phyloP scores from a whole-genome alignment of 2,329 filamentous ascomycete genomes.

The Knoxdaviesia capensis region DNA sequence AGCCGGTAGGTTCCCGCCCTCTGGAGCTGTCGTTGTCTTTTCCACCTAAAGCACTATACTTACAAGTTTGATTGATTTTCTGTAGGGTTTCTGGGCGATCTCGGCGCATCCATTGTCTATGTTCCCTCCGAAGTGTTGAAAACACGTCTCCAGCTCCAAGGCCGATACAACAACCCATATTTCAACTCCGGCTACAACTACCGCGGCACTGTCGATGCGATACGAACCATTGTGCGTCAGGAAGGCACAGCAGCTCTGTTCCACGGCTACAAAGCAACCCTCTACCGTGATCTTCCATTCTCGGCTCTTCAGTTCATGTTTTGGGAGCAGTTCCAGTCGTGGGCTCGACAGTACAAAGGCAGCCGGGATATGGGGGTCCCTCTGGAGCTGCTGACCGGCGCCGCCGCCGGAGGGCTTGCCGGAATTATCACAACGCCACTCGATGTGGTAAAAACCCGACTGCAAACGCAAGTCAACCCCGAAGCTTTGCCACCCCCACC shows the following conservation, averaged over 20 bases:
- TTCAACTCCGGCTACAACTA: conserved; percentile 96
- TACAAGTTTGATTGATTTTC: background rate
- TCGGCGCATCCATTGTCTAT: conserved; percentile 81
- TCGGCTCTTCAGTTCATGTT: conserved; percentile 95
- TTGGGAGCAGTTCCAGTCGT: conserved; percentile 79
- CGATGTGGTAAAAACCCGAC: conserved; percentile 90
- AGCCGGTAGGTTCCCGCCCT: conserved; percentile 37
- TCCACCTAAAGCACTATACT: too few species aligned
- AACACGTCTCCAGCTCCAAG: conserved; percentile 88
- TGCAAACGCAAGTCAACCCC: conserved; percentile 68
- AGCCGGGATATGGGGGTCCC: conserved; percentile 68
- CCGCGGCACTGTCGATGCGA: conserved; percentile 63
- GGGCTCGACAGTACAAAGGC: conserved; percentile 61
- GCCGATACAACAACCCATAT: conserved; percentile 82
- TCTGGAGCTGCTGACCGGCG: conserved; percentile 76
- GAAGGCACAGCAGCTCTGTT: conserved; percentile 81
- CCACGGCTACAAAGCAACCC: conserved; percentile 90
- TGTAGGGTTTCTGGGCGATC: conserved; percentile 73
- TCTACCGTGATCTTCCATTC: conserved; percentile 86
- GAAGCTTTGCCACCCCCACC: conserved; percentile 9
- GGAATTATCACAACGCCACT: conserved; percentile 89
- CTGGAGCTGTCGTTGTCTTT: too few species aligned
- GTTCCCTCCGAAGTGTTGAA: conserved; percentile 96
- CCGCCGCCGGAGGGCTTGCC: conserved; percentile 75
- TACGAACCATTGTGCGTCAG: conserved; percentile 59